A percentile compares a stretch with the other conserved stretches of the same genome.
These are phyloP conservation scores for Dendrothele bispora DNA, from an alignment of 768 basidiomycete species.

Conservation along the genomic window DNA sequence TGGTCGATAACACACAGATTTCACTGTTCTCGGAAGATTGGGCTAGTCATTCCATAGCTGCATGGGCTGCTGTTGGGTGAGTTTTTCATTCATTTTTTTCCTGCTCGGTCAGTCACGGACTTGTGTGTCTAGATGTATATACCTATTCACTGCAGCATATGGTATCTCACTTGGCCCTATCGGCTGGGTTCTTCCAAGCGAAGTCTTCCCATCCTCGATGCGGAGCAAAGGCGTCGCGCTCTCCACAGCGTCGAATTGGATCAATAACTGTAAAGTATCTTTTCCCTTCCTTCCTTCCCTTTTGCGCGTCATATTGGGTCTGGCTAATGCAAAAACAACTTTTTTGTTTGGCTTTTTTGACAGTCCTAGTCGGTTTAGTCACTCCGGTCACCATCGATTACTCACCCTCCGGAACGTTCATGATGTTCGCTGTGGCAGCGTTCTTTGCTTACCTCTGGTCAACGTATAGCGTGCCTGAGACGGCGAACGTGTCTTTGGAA, in stretches of 20 bases:
- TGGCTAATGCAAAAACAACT: too few species aligned
- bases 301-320: too few species aligned
- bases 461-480: constrained; percentile 70
- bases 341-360: too few species aligned
- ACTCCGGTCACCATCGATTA: constrained; percentile 65
- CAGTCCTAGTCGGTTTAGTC: constrained; percentile 75
- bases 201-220: constrained; percentile 79
- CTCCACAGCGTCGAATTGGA: constrained; percentile 85
- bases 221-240: constrained; percentile 82
- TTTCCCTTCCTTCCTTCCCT: neutral
- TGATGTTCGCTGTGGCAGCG: constrained; percentile 64
- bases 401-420: constrained; percentile 67
- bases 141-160: constrained; percentile 75
- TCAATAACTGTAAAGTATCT: constrained; percentile 65
- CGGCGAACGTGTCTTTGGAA: constrained; percentile 73
- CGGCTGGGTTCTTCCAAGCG: constrained; percentile 82
- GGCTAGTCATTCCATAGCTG: constrained; percentile 54
- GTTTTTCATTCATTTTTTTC: constrained; percentile 19
- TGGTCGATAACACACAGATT: too few species aligned
- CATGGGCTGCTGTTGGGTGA: constrained; percentile 71
- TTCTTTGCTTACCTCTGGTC: constrained; percentile 71
- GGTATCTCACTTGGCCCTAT: constrained; percentile 79
- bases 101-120: neutral
- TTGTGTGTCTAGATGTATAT: constrained; percentile 50
- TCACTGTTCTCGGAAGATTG: constrained; percentile 53